phyloP scores from a whole-genome alignment of 2,329 filamentous ascomycete genomes.

The Hymenoscyphus fructigenus region DNA sequence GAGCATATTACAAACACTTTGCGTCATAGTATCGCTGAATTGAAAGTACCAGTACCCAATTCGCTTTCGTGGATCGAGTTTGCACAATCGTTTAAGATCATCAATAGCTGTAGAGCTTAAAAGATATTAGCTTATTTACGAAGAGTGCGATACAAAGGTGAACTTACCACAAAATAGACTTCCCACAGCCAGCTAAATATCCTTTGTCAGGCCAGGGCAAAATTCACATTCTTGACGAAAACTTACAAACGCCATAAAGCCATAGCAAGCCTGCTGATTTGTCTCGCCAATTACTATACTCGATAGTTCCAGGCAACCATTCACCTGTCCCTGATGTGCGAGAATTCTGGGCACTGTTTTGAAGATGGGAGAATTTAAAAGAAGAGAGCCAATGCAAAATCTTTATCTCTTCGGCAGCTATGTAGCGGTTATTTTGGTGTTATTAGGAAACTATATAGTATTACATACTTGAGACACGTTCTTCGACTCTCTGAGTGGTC shows the following conservation, averaged over 20 bases:
- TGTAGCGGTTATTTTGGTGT: neutral
- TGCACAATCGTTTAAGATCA: slow-evolving; percentile 7
- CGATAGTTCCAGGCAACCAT: neutral
- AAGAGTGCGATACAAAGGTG: neutral
- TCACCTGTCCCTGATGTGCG: neutral
- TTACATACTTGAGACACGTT: neutral
- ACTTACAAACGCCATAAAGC: slow-evolving; percentile 8
- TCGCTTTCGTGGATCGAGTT: neutral
- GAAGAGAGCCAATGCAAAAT: neutral
- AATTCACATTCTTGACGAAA: neutral
- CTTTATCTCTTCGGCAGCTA: neutral
- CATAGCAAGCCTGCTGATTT: neutral
- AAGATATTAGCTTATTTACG: slow-evolving; percentile 4
- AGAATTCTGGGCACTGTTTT: neutral
- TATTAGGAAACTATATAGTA: neutral
- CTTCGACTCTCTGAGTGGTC: neutral
- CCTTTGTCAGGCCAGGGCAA: neutral
- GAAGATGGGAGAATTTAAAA: slow-evolving; percentile 1
- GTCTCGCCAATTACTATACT: slow-evolving; percentile 3
- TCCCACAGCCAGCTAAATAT: slow-evolving; percentile 11
- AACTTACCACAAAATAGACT: slow-evolving; percentile 11
- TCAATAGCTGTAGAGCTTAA: slow-evolving; percentile 13
- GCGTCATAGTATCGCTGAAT: slow-evolving; percentile 12
- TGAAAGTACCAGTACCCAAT: slow-evolving; percentile 15
- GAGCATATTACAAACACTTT: slow-evolving; percentile 7